phyloP scores from a whole-genome alignment of 73 alveolate species.

The Tetrahymena elliotti region DNA sequence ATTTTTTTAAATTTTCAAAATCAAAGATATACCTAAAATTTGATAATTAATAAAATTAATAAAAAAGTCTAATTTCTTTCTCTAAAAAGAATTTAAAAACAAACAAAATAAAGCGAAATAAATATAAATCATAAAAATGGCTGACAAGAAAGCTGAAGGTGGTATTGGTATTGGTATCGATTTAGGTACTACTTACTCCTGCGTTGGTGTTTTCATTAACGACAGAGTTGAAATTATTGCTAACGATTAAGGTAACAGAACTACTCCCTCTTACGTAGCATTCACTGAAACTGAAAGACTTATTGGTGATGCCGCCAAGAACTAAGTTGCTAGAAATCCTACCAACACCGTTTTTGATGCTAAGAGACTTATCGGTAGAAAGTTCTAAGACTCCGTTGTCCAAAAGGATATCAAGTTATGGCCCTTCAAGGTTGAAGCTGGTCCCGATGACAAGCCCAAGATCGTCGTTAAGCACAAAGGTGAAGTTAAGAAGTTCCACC shows the following conservation, averaged over 20 bases:
- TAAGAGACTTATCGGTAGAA: slow-evolving; percentile 74
- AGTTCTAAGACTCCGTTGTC: slow-evolving; percentile 51
- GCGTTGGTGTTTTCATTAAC: slow-evolving; percentile 67
- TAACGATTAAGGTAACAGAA: slow-evolving; percentile 71
- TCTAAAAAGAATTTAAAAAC: neutral
- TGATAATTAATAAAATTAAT: neutral
- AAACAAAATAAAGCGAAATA: neutral
- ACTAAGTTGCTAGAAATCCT: slow-evolving; percentile 58
- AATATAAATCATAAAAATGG: neutral
- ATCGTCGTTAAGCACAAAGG: slow-evolving; percentile 60
- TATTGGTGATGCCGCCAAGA: slow-evolving; percentile 77
- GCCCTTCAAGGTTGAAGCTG: slow-evolving; percentile 74
- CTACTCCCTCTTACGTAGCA: slow-evolving; percentile 87
- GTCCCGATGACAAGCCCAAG: slow-evolving; percentile 73
- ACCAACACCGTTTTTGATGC: slow-evolving; percentile 65
- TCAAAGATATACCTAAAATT: neutral
- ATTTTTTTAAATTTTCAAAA: neutral
- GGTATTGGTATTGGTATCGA: slow-evolving; percentile 65
- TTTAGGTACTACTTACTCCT: slow-evolving; percentile 80
- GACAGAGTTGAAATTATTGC: slow-evolving; percentile 71
- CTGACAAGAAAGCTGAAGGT: neutral
- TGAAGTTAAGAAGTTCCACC: slow-evolving; percentile 59
- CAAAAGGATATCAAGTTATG: slow-evolving; percentile 74
- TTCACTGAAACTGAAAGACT: slow-evolving; percentile 67
- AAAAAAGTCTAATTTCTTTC: neutral